Evolutionary conservation across 1,284 basidiomycete species (phyloP).

Genomic region (Ustilago tritici): DNA sequence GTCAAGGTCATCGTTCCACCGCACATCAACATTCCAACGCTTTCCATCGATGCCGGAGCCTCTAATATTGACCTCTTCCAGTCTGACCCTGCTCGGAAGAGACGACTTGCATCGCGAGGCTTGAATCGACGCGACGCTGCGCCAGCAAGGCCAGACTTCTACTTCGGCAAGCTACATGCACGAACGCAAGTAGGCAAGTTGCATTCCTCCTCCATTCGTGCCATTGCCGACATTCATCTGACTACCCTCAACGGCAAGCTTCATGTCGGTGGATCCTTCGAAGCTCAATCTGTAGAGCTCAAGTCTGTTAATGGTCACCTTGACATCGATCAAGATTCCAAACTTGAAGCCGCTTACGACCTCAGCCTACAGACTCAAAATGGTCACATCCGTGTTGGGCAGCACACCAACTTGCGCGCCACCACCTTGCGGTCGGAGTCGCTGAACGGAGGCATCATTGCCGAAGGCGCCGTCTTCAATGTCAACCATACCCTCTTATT

Average conservation of each 20-base stretch:
- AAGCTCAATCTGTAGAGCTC: conserved; percentile 38
- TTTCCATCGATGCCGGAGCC: conserved; percentile 45
- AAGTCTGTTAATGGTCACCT: conserved; percentile 46
- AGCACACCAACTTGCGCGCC: conserved; percentile 35
- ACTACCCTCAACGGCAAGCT: conserved; percentile 47
- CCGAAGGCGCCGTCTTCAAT: conserved; percentile 38
- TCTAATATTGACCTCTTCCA: conserved; percentile 49
- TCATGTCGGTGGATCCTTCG: conserved; percentile 40
- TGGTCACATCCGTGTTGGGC: conserved; percentile 45
- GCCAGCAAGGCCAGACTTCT: conserved; percentile 26
- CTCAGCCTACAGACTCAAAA: conserved; percentile 42
- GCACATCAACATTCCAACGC: conserved; percentile 41
- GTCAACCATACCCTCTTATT: conserved; percentile 55
- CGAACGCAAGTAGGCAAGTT: conserved; percentile 44
- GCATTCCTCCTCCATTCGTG: conserved; percentile 38
- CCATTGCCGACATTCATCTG: conserved; percentile 50
- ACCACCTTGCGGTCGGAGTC: conserved; percentile 44
- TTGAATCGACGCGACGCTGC: conserved; percentile 10
- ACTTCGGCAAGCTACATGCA: conserved; percentile 51
- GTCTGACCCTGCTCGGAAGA: background rate
- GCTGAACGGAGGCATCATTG: conserved; percentile 46
- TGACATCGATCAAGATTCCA: conserved; percentile 31
- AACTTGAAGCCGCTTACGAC: conserved; percentile 41
- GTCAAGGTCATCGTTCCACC: conserved; percentile 57
- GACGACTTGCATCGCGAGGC: background rate